Evolutionary conservation across 495 filamentous ascomycete species (phyloP), one percentile per base, ranked within the genome.

Genomic region (Xylaria longipes): DNA sequence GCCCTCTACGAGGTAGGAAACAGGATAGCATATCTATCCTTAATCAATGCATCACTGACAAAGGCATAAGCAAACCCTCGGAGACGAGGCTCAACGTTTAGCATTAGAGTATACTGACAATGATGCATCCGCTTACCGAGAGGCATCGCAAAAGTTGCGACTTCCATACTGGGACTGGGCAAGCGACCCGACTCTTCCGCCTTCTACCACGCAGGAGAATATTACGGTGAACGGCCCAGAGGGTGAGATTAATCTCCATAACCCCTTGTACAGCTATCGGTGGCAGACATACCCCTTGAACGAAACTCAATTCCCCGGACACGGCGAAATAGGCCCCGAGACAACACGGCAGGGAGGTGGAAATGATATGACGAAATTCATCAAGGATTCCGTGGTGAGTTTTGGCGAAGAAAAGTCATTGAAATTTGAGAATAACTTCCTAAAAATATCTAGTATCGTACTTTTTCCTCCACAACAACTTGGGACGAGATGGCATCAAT

Each of bases 111-210:
- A 83, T 69, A 71, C 68, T 9, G 25, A 69, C 8, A 69, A 71
- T 6, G 61, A 78, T 35, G 67, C 69, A 8, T 71, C 76, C 17
- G 52, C 71, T 8, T 84, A 84, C 73, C 70, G 69, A 15, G 74
- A 75, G 0, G 82, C 83, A 2, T 81, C 80, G 1, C 69, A 78
- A 35, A 76, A 72, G 4, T 73, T 84, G 17, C 76, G 82, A 9
- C 75, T 80, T 27, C 83, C 82, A 3, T 84, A 78, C 74, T 85
- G 83, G 81, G 82, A 84, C 74, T 84, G 83, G 82, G 81, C 77
- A 3, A 39, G 73, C 5, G 72, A 80, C 17, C 35, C 78, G 1
- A 68, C 29, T 8, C 71, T 84, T 9, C 83, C 82, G 14, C 60
- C 56, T 0, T 79, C 79, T 22, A 76, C 68, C 25, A 75, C 68